Percentiles rank a stretch among this genome's conserved stretches.
Conservation (phyloP, 2,329 filamentous ascomycete species). For the Orbilia blumenaviensis region DNA sequence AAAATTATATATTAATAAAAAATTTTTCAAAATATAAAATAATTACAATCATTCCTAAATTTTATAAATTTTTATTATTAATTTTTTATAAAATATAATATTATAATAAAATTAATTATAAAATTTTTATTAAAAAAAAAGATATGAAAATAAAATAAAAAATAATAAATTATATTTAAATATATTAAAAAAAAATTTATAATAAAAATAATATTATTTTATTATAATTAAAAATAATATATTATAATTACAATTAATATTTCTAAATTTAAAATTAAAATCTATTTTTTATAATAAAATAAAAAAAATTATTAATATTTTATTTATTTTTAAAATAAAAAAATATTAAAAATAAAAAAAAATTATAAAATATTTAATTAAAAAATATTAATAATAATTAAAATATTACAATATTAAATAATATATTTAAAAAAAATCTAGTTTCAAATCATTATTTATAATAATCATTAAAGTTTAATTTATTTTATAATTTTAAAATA, state of each 20-base stretch:
- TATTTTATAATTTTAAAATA: not conserved
- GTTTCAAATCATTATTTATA: not conserved
- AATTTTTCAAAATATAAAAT: no score
- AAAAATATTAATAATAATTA: not conserved
- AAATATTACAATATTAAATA: not conserved
- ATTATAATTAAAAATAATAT: not conserved
- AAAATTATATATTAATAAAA: slow-evolving; percentile 4
- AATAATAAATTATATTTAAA: slow-evolving; percentile 2
- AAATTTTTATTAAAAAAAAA: not conserved
- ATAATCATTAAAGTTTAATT: not conserved
- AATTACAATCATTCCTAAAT: not conserved
- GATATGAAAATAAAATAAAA: not conserved
- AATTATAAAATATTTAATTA: not conserved
- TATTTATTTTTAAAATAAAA: not conserved
- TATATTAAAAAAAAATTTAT: not conserved
- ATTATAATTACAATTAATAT: not conserved
- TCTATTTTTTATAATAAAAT: not conserved
- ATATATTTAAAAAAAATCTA: not conserved
- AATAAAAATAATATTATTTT: not conserved
- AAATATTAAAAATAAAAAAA: not conserved
- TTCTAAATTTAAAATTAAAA: not conserved
- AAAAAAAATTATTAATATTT: not conserved
- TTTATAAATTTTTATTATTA: not conserved
- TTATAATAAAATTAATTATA: not conserved
- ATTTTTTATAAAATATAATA: not conserved